Conservation (phyloP, 2,329 filamentous ascomycete species). For the Diaporthe capsici region DNA sequence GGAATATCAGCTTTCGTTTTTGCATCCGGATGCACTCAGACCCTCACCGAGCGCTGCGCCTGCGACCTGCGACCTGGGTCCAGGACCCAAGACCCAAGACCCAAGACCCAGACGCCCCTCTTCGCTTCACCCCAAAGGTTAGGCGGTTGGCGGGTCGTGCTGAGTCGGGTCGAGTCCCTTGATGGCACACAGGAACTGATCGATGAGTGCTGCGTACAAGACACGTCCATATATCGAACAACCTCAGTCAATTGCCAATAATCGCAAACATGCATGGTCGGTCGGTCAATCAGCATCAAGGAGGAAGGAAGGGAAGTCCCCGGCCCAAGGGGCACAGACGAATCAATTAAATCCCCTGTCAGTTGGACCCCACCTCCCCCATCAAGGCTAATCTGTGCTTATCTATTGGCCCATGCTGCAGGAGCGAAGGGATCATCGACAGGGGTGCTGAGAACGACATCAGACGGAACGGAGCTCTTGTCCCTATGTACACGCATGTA, state of each 20-base stretch:
- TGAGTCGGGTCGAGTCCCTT: slow-evolving; percentile 1
- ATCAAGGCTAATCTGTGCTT: slow-evolving; percentile 5
- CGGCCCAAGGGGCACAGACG: slow-evolving; percentile 39
- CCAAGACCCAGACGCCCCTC: neutral
- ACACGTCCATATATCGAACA: neutral
- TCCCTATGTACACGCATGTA: slow-evolving; percentile 15
- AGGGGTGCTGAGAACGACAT: slow-evolving; percentile 19
- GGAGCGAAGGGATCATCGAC: slow-evolving; percentile 17
- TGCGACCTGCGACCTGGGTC: neutral
- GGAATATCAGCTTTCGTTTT: slow-evolving; percentile 1
- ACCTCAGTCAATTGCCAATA: slow-evolving; percentile 17
- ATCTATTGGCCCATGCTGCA: slow-evolving; percentile 26
- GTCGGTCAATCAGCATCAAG: neutral
- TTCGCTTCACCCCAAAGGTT: neutral
- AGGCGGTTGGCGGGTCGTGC: neutral
- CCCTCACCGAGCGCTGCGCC: neutral
- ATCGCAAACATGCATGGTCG: neutral
- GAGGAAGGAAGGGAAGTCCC: slow-evolving; percentile 16
- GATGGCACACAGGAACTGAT: neutral
- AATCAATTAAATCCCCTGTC: slow-evolving; percentile 42
- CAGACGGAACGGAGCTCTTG: slow-evolving; percentile 18
- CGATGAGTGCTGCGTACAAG: neutral
- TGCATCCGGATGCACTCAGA: slow-evolving; percentile 21
- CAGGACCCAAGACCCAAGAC: neutral
- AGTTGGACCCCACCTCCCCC: slow-evolving; percentile 1